Evolutionary conservation across 345 rosid species (phyloP).

Genomic region (Conringia planisiliqua): DNA sequence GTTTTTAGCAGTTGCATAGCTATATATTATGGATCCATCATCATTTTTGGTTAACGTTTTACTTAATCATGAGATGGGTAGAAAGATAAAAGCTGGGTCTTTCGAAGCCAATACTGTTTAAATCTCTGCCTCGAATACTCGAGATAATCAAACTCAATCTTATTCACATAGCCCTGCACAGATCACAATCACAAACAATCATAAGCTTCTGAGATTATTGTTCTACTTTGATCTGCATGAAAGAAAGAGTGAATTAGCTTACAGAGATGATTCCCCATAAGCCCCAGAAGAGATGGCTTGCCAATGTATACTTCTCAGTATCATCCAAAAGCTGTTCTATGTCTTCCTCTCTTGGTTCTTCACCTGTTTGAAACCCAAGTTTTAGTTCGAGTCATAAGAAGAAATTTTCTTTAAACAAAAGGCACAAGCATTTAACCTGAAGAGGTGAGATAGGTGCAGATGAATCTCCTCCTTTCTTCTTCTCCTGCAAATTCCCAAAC

Average conservation of each 20-base stretch:
- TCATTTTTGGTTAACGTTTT: background rate
- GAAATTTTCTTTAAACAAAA: background rate
- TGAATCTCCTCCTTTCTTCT: constrained; percentile 70
- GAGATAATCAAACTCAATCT: constrained; percentile 46
- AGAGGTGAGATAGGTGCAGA: constrained; percentile 49
- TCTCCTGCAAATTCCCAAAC: constrained; percentile 40
- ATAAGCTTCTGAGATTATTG: background rate
- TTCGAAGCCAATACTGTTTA: constrained; percentile 49
- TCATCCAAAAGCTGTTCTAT: constrained; percentile 43
- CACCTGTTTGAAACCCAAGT: constrained; percentile 29
- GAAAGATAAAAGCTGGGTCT: constrained; percentile 28
- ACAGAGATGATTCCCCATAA: constrained; percentile 62
- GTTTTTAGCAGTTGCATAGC: background rate
- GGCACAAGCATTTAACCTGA: constrained; percentile 43
- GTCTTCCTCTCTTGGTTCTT: constrained; percentile 44
- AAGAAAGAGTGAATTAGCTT: background rate
- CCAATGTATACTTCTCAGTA: constrained; percentile 65
- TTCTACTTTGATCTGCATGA: background rate
- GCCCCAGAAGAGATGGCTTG: constrained; percentile 81
- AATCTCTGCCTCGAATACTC: constrained; percentile 59
- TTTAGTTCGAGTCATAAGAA: background rate
- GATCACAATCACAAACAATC: background rate
- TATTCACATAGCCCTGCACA: constrained; percentile 46
- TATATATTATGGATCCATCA: background rate
- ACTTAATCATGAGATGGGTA: constrained; percentile 19